Percentiles rank a stretch among this genome's conserved stretches.
Conservation (phyloP, 2,329 filamentous ascomycete genomes). For the Penicillium sclerotigenum region DNA sequence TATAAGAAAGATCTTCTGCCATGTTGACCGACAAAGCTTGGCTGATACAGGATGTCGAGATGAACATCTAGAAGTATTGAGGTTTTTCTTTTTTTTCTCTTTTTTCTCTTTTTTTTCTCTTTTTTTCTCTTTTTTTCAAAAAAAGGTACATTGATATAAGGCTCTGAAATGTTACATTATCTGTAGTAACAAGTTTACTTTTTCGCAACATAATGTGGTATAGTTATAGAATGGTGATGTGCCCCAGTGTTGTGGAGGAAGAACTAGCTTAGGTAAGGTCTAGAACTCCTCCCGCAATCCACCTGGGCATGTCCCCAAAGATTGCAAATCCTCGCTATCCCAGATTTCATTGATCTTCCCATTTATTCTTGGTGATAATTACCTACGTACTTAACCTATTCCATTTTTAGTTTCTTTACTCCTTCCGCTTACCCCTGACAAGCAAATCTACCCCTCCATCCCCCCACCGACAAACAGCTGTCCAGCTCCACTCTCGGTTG, state of each 20-base stretch:
- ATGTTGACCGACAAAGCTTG: background rate
- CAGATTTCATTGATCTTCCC: background rate
- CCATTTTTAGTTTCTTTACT: background rate
- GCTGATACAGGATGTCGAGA: background rate
- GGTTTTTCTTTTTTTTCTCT: too few relatives aligned
- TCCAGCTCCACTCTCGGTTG: constrained; percentile 25
- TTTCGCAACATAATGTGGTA: background rate
- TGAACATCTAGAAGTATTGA: background rate
- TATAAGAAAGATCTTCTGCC: background rate
- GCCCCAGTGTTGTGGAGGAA: background rate
- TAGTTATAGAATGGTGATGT: too few relatives aligned
- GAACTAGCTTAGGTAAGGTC: constrained; percentile 8
- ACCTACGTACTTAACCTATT: background rate
- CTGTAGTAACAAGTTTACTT: background rate
- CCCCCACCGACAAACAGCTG: constrained; percentile 10
- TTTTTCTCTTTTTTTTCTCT: too few relatives aligned
- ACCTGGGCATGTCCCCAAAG: background rate
- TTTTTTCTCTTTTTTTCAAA: too few relatives aligned
- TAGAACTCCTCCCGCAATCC: constrained; percentile 1
- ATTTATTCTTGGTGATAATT: background rate
- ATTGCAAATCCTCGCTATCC: background rate
- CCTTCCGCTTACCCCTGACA: background rate
- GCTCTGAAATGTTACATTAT: too few relatives aligned
- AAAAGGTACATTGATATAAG: too few relatives aligned
- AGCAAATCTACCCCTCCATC: constrained; percentile 1